phyloP scores from a whole-genome alignment of 2,329 filamentous ascomycete genomes.

The Trichoderma asperellum region DNA sequence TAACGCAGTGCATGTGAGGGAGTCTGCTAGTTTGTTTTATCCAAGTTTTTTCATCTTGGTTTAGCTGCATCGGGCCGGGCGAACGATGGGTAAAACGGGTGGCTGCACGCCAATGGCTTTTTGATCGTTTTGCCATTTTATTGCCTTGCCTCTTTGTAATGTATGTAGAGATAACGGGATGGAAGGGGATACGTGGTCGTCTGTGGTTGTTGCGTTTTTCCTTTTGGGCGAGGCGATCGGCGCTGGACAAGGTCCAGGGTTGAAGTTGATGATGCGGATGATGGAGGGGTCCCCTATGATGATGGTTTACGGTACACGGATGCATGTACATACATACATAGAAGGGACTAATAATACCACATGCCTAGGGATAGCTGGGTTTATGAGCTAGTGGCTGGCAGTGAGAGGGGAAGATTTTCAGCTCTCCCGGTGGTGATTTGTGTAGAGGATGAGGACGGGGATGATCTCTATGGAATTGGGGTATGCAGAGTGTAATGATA shows the following conservation, averaged over 20 bases:
- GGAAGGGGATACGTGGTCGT: neutral
- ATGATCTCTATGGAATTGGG: neutral
- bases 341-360: neutral
- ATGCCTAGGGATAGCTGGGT: neutral
- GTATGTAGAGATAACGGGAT: neutral
- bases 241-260: neutral
- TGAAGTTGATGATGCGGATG: neutral
- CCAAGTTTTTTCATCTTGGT: neutral
- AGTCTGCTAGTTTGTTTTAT: neutral
- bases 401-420: neutral
- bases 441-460: neutral
- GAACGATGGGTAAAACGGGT: neutral
- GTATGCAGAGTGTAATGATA: neutral
- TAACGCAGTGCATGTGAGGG: neutral
- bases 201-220: neutral
- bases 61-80: neutral
- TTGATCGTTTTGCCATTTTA: too few species aligned
- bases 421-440: neutral
- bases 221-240: neutral
- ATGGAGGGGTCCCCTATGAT: neutral
- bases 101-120: neutral
- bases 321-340: too few species aligned
- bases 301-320: neutral
- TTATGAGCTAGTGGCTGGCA: neutral
- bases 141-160: neutral